Base-by-base conservation (phyloP, 78 protist genomes). In the Paratrimastix pyriformis region DNA sequence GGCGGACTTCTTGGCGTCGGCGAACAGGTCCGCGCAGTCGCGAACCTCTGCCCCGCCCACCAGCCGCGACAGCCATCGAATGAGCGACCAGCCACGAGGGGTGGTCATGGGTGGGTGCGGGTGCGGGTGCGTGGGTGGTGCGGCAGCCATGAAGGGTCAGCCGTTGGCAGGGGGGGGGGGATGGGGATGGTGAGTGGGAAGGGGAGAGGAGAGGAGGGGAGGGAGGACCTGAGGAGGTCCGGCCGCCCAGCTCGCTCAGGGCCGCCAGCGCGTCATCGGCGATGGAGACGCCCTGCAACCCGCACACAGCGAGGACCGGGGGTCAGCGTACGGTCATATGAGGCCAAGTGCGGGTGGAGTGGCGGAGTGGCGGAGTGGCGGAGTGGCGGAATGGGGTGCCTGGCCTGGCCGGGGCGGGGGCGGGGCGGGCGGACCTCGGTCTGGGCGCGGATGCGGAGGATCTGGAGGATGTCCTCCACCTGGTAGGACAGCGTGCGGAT, bases 401-500 rank as follows among this genome's bases (percentile, higher is more conserved):
- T 3, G 42, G 66, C 8, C 21, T 3, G 30, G 59, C 21, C 8
- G 59, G 59, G 29, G 29, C 4, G 5, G 8, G 13, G 59, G 8
- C 21, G 59, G 59, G 4, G 48, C 33, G 59, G 30, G 59, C 6
- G 59, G 59, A 54, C 6, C 11, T 45, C 45, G 33, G 39, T 9
- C 11, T 24, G 69, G 69, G 52, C 84, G 65, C 33, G 68, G 15
- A 80, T 72, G 21, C 43, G 29, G 42, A 80, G 52, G 37, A 86
- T 71, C 70, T 82, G 66, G 57, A 72, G 71, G 40, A 81, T 80
- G 45, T 86, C 87, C 21, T 76, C 38, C 39, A 52, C 18, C 9
- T 59, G 26, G 89, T 98, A 98, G 7, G 97, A 91, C 33, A 82
- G n/a, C 0, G 99, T 96, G 13, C 90, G 78, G 73, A 98, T 86